Evolutionary conservation across 495 filamentous ascomycete species (phyloP).

Genomic region (Annulohypoxylon moriforme): DNA sequence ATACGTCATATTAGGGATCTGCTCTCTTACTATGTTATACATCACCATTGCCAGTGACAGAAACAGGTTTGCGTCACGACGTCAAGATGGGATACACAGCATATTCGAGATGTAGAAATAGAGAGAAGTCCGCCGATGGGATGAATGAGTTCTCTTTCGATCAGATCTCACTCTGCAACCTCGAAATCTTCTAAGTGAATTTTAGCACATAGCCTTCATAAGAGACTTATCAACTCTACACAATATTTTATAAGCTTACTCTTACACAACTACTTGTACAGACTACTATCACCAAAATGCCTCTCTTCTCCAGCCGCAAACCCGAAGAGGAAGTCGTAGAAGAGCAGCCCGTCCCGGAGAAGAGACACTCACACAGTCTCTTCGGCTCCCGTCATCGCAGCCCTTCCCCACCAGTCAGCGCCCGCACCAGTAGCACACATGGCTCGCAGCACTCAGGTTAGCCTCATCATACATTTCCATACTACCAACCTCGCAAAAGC

Average conservation of each 20-base stretch:
- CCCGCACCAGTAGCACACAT: constrained; percentile 43
- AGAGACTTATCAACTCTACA: constrained; percentile 1
- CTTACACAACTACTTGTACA: neutral
- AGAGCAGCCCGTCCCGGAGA: constrained; percentile 50
- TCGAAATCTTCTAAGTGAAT: neutral
- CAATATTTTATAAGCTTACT: constrained; percentile 5
- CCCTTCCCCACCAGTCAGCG: constrained; percentile 50
- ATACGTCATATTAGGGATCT: constrained; percentile 41
- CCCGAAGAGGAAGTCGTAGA: constrained; percentile 50
- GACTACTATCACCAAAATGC: constrained; percentile 51
- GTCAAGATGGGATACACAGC: constrained; percentile 30
- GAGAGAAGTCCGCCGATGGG: neutral
- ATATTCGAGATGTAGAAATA: constrained; percentile 33
- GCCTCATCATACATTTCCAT: constrained; percentile 18
- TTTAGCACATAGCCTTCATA: neutral
- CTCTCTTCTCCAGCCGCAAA: constrained; percentile 59
- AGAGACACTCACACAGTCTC: constrained; percentile 53
- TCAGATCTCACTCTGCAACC: neutral
- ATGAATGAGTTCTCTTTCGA: neutral
- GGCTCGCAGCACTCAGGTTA: constrained; percentile 46
- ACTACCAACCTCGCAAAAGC: too few species aligned
- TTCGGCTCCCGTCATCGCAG: constrained; percentile 60
- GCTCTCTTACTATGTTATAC: constrained; percentile 30
- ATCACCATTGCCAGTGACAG: constrained; percentile 7
- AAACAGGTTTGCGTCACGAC: constrained; percentile 41